Base-by-base conservation (phyloP, 306 rosid species). In the Cicer cuneatum region DNA sequence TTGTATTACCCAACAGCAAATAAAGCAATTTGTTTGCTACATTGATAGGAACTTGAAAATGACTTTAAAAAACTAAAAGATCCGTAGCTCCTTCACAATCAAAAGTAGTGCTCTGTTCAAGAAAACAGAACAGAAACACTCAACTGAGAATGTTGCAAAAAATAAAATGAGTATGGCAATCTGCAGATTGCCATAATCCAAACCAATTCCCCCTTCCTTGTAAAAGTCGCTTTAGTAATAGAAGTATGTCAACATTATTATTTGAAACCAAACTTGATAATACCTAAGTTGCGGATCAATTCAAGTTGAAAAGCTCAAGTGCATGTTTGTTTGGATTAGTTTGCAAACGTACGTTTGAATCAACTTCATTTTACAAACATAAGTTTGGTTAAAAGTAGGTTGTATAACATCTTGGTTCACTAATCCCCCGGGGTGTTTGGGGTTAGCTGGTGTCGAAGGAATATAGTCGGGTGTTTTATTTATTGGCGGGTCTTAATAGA, bases 21-120 rank as follows among this genome's bases (percentile, higher is more conserved):
- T 42, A 53, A 71, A 54, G 40, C 75, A 53, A 71, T 39, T 19
- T 39, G 16, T 58, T 21, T 38, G 7, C 76, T 29, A 29, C 35
- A 29, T 29, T 29, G 35, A 29, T 29, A 54, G n/a, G n/a, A 54
- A 18, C 18, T 14, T 19, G 61, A 54, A 18, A 9, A 54, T 54
- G 10, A 16, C 61, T 54, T 54, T 18, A 18, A 54, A 54, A 15
- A 19, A 10, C 5, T 18, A 54, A 54, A 54, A 54, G 60, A 10
- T 10, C n/a, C n/a, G n/a, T 54, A 4, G 13, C n/a, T 47, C 52
- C 16, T 13, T 13, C 5, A 47, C 52, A 4, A 0, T 47, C 52
- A 47, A 47, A 38, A 6, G 29, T 63, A 58, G 5, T 29, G 5
- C 41, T 40, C 35, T 40, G 49, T 35, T 37, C 21, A 35, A 60